Conservation (phyloP, 495 filamentous ascomycete species). For the Daldinia grandis region DNA sequence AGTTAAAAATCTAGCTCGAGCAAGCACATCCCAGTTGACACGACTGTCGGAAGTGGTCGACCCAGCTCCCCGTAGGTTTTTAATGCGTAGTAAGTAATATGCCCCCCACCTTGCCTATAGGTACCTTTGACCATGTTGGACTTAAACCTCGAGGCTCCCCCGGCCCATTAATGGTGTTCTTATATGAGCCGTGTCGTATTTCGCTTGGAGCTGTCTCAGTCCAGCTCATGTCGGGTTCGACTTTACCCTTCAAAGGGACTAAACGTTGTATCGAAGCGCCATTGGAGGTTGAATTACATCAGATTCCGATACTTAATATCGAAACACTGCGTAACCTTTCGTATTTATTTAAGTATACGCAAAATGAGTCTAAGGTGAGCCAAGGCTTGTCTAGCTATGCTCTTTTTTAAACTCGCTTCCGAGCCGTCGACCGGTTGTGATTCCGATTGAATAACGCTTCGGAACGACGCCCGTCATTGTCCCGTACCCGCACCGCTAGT, state of each 20-base stretch:
- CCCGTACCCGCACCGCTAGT: slow-evolving; percentile 25
- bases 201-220: background rate
- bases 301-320: slow-evolving; percentile 9
- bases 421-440: slow-evolving; percentile 23
- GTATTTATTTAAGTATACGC: slow-evolving; percentile 5
- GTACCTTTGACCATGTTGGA: slow-evolving; percentile 17
- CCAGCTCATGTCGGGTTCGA: slow-evolving; percentile 1
- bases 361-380: slow-evolving; percentile 5
- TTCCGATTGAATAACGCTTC: slow-evolving; percentile 26
- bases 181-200: slow-evolving; percentile 22
- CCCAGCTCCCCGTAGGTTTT: slow-evolving; percentile 37
- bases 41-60: slow-evolving; percentile 25
- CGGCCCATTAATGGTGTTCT: slow-evolving; percentile 21
- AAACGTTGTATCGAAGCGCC: background rate
- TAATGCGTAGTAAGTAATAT: slow-evolving; percentile 36
- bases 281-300: background rate
- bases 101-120: slow-evolving; percentile 24
- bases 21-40: slow-evolving; percentile 31
- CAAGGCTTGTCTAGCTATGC: slow-evolving; percentile 9
- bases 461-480: slow-evolving; percentile 8
- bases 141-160: slow-evolving; percentile 22
- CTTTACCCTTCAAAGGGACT: slow-evolving; percentile 1
- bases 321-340: slow-evolving; percentile 21
- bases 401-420: slow-evolving; percentile 21
- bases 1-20: slow-evolving; percentile 8